A percentile compares a stretch with the other conserved stretches of the same genome.
phyloP scores from a whole-genome alignment of 169 alveolate genomes.

The Neospora caninum region DNA sequence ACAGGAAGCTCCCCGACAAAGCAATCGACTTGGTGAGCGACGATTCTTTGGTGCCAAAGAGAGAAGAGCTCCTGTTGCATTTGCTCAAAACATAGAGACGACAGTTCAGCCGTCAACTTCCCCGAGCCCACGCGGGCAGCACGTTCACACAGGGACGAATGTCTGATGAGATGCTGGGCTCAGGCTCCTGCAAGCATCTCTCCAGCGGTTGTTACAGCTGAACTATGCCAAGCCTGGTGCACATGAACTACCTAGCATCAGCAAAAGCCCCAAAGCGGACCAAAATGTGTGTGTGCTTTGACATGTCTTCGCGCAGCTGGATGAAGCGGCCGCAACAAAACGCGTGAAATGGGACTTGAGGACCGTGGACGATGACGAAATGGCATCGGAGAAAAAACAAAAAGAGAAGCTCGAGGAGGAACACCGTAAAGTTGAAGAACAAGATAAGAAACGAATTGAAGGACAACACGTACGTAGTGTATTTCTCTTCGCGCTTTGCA shows the following conservation, averaged over 20 bases:
- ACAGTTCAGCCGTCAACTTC: too few relatives aligned
- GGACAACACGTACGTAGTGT: background rate
- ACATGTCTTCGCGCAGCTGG: background rate
- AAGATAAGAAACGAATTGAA: background rate
- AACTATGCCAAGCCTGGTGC: too few relatives aligned
- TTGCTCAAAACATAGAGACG: too few relatives aligned
- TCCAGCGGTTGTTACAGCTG: too few relatives aligned
- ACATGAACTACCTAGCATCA: too few relatives aligned
- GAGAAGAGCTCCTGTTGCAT: background rate
- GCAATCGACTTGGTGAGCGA: slow-evolving; percentile 81
- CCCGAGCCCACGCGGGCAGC: too few relatives aligned
- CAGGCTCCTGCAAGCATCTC: too few relatives aligned
- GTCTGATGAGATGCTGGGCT: too few relatives aligned
- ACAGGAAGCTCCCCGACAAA: slow-evolving; percentile 84
- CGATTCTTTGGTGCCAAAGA: background rate
- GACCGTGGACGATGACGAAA: background rate
- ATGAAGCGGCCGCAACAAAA: slow-evolving; percentile 25
- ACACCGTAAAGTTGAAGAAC: background rate
- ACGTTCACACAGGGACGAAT: too few relatives aligned
- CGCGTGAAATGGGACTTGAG: slow-evolving; percentile 30
- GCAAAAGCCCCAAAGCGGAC: too few relatives aligned
- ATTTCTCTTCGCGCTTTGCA: background rate
- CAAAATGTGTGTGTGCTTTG: too few relatives aligned
- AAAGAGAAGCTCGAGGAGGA: background rate
- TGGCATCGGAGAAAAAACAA: background rate